Percentiles rank a stretch among this genome's conserved stretches.
These are phyloP conservation scores for Avena sativa DNA, from an alignment of 176 grass and related monocot species.

Conservation along the genomic window DNA sequence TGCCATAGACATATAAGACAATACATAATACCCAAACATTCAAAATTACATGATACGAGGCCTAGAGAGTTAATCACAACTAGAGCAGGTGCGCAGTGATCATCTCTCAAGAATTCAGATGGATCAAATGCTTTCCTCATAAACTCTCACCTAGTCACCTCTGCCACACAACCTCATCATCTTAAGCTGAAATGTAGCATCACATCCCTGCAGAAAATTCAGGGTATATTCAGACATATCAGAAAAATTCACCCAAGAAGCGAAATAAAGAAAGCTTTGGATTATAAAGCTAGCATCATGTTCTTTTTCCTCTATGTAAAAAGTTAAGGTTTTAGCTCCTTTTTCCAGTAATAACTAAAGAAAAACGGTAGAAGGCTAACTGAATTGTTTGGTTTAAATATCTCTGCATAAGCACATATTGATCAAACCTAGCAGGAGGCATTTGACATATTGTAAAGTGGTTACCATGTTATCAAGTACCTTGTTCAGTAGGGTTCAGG, in stretches of 20 bases:
- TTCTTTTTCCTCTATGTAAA: background rate
- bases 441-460: background rate
- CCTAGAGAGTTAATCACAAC: constrained; percentile 3
- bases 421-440: background rate
- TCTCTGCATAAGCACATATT: background rate
- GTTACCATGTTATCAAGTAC: constrained; percentile 20
- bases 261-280: background rate
- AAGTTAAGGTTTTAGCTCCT: background rate
- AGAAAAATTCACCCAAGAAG: constrained; percentile 15
- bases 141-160: background rate
- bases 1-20: background rate
- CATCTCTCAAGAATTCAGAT: background rate
- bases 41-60: background rate
- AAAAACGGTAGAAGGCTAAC: background rate
- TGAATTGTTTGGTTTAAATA: background rate
- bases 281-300: background rate
- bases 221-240: background rate
- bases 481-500: constrained; percentile 37
- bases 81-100: background rate
- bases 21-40: background rate
- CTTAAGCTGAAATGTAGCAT: background rate
- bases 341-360: background rate
- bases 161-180: background rate
- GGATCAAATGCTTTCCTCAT: constrained; percentile 21
- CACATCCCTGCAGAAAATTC: constrained; percentile 28